Base-by-base conservation (phyloP, 2,329 filamentous ascomycete species). In the Corniculantispora saksenae region DNA sequence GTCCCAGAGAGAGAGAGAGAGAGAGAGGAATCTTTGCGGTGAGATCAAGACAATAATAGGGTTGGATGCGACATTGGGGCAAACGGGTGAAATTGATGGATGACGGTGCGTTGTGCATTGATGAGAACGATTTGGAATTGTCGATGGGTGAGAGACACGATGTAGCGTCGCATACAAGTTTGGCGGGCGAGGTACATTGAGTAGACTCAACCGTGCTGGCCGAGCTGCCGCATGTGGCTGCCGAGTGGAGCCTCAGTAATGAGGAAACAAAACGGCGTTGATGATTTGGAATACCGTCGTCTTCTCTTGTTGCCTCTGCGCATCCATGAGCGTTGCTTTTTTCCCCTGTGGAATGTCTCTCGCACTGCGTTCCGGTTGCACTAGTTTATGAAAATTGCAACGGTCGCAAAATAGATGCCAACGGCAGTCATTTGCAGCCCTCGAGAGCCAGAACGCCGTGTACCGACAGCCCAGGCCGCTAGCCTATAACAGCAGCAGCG, bases 91-190 rank as follows among this genome's bases (percentile, higher is more conserved):
- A 38, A 8, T 13, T 38, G 35, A 13, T 38, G 8, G 35, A 38
- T 38, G 35, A n/a, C 45, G 45, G 7, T 54, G 25, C 25, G 13
- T 19, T 35, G 27, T 57, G 23, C 6, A n/a, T n/a, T n/a, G 38
- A n/a, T 38, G 32, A 38, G 25, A 32, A 40, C 57, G 57, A 60
- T 60, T 60, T 60, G 57, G 57, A 60, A 60, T 60, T 47, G 29
- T 25, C 17, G 29, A 50, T 40, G 25, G 23, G 32, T 10, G 35
- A 12, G 19, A 60, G 45, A 32, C 19, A 48, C 43, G 25, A 50
- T 50, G 43, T 60, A 60, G 29, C 45, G 6, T 19, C 25, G 29
- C 27, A 4, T 60, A n/a, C 15, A 25, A 38, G 0, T 38, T 3
- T 13, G 25, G 45, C 21, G 27, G 57, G 8, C 12, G 45, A 50